Base-by-base conservation (phyloP, 768 basidiomycete genomes). In the Tephrocybe sp. region DNA sequence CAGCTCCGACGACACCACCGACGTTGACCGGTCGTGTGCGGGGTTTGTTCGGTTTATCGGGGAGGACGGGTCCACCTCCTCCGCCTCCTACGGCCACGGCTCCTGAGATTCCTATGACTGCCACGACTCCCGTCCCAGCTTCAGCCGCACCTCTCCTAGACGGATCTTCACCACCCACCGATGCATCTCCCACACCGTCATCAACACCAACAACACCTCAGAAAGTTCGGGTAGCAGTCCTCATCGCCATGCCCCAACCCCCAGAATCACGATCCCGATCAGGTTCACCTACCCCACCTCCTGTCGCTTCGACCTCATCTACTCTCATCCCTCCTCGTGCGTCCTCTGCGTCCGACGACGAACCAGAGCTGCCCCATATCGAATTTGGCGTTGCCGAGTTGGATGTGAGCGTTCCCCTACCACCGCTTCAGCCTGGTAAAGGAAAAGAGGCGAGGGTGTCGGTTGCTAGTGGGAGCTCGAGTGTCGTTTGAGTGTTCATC, bases 171-270 rank as follows among this genome's bases (percentile, higher is more conserved):
- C 3, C 24, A 33, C 13, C 6, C 6, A 6, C 29, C n/a, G n/a
- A n/a, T 30, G 6, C 29, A 12, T 6, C 29, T 30, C 29, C 29
- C 12, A 46, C 40, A 11, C 47, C 52, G n/a, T 37, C 12, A 48
- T 12, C 29, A 6, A 30, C 40, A 57, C 47, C 24, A 24, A 68
- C 36, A 59, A 60, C 23, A 64, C 69, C 2, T 66, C 69, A 0
- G 65, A 69, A 24, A 56, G 69, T n/a, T n/a, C n/a, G n/a, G n/a
- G n/a, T n/a, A n/a, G n/a, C n/a, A n/a, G n/a, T n/a, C n/a, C n/a
- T n/a, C 19, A 66, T 70, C 21, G 69, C 66, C 3, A 70, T 70
- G 69, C 69, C 67, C 2, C 58, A 59, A 29, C 59, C 50, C 12
- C 36, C 59, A 19, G 47, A 33, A 49, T 27, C 43, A 12, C 53